phyloP scores from a whole-genome alignment of 2,329 filamentous ascomycete species.

The Ciborinia camelliae region DNA sequence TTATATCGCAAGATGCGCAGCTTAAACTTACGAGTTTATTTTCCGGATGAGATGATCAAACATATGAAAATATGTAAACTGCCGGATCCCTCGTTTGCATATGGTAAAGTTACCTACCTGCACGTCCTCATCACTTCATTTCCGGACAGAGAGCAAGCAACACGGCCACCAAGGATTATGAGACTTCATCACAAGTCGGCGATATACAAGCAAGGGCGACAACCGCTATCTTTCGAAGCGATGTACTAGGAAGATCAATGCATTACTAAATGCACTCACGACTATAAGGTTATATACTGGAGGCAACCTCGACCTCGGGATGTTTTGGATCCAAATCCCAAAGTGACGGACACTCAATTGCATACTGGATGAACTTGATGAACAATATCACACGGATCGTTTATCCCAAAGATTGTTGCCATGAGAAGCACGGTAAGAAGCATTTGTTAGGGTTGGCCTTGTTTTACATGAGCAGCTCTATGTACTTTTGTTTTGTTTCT shows the following conservation, averaged over 20 bases:
- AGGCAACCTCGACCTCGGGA: neutral
- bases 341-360: neutral
- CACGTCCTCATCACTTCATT: conserved; percentile 12
- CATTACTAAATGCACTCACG: neutral
- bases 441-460: neutral
- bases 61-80: conserved; percentile 5
- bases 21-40: conserved; percentile 5
- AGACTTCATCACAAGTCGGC: neutral
- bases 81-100: neutral
- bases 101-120: neutral
- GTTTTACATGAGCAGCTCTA: neutral
- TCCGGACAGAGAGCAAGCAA: neutral
- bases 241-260: conserved; percentile 1
- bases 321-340: neutral
- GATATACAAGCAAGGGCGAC: conserved; percentile 8
- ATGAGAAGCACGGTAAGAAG: neutral
- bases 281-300: neutral
- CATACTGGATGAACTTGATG: neutral
- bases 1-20: neutral
- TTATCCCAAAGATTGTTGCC: neutral
- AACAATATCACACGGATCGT: neutral
- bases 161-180: conserved; percentile 4
- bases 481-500: neutral
- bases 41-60: conserved; percentile 10
- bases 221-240: neutral